These are phyloP conservation scores for Penicillium sp. DNA, from an alignment of 2,329 filamentous ascomycete species.

Conservation along the genomic window DNA sequence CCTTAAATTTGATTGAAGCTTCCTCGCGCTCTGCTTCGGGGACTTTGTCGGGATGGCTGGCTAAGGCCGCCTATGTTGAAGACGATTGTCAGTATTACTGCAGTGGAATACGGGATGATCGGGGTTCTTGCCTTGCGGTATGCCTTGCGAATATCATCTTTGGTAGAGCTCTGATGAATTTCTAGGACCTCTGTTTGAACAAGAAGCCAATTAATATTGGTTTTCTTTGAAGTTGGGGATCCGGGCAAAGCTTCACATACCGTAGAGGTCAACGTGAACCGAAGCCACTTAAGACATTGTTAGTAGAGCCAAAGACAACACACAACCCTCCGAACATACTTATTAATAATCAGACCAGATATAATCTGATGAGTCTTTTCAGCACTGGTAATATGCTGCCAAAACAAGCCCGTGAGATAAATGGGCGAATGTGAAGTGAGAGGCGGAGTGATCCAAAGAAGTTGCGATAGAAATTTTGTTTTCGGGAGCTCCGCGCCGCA, in stretches of 20 bases:
- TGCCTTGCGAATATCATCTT: conserved; percentile 87
- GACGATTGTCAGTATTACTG: conserved; percentile 6
- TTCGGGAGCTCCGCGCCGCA: conserved; percentile 22
- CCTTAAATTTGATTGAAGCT: conserved; percentile 90
- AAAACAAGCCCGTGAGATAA: background rate
- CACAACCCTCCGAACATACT: background rate
- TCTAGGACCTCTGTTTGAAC: conserved; percentile 68
- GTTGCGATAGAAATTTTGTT: conserved; percentile 24
- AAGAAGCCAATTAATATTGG: conserved; percentile 7
- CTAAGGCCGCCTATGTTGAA: conserved; percentile 68
- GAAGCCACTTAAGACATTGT: conserved; percentile 34
- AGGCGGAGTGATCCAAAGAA: conserved; percentile 8
- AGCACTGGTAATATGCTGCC: background rate
- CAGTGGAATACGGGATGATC: background rate
- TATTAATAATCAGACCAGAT: background rate
- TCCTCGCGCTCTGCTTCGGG: conserved; percentile 78
- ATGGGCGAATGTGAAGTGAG: conserved; percentile 7
- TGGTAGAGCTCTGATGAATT: conserved; percentile 68
- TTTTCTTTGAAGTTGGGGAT: background rate
- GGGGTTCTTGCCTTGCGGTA: conserved; percentile 76
- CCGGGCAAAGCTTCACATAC: conserved; percentile 41
- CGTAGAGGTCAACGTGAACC: conserved; percentile 59
- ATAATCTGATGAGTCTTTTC: background rate
- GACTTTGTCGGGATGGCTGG: conserved; percentile 94
- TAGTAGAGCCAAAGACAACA: conserved; percentile 17